These are phyloP conservation scores for Aspergillus sp. DNA, from an alignment of 2,329 filamentous ascomycete genomes.

Conservation along the genomic window DNA sequence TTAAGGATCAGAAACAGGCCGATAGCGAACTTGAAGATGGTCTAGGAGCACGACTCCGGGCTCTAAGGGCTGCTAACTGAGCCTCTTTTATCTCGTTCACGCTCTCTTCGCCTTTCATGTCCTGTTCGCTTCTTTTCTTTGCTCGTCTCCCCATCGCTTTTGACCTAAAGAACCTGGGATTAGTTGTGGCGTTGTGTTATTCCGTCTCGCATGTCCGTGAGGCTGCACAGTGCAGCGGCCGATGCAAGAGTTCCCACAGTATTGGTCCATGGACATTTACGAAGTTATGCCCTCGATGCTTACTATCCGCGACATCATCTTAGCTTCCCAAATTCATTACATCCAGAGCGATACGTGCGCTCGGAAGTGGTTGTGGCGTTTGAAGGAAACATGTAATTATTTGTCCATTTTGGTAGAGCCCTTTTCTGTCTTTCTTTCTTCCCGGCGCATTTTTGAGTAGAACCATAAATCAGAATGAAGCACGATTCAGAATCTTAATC, in stretches of 20 bases:
- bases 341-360: neutral
- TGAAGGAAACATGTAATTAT: neutral
- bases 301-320: neutral
- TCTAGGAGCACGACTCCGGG: constrained; percentile 40
- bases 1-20: constrained; percentile 38
- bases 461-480: neutral
- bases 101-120: neutral
- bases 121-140: neutral
- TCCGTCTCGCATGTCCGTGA: neutral
- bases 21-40: constrained; percentile 44
- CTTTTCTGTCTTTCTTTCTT: no score
- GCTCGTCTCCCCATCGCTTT: neutral
- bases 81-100: neutral
- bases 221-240: neutral
- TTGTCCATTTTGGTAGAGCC: no score
- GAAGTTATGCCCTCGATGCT: constrained; percentile 12
- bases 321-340: neutral
- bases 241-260: neutral
- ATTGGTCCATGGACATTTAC: constrained; percentile 4
- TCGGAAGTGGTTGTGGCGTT: neutral
- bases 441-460: neutral
- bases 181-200: neutral
- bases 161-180: neutral
- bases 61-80: constrained; percentile 39
- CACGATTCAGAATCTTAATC: neutral